A percentile compares a stretch with the other conserved stretches of the same genome.
Conservation (phyloP, 768 basidiomycete species). For the Amanita exitialis region DNA sequence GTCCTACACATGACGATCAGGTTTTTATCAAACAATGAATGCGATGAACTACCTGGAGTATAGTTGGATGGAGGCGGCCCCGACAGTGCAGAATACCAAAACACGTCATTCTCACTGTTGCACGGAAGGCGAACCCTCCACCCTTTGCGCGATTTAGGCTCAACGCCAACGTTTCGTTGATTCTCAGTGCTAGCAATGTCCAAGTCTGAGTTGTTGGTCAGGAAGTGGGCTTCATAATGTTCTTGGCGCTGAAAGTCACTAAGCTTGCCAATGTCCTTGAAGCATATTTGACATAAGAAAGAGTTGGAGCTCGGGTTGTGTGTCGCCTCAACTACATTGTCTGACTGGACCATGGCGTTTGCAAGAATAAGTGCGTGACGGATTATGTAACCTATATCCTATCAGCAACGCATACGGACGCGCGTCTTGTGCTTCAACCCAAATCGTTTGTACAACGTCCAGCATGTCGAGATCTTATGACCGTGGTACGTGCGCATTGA, state of each 20-base stretch:
- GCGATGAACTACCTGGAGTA: conserved; percentile 41
- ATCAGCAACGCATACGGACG: conserved; percentile 23
- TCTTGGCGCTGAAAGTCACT: conserved; percentile 27
- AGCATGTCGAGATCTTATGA: conserved; percentile 93
- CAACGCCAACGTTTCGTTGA: not conserved
- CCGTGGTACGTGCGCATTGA: conserved; percentile 53
- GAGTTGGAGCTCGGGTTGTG: conserved; percentile 26
- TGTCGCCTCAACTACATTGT: conserved; percentile 16
- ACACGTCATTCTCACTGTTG: conserved; percentile 32
- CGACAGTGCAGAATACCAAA: conserved; percentile 50
- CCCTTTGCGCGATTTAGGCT: not conserved
- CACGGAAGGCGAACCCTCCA: conserved; percentile 5
- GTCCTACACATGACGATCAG: conserved; percentile 26
- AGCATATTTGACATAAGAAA: conserved; percentile 22
- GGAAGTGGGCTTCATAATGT: conserved; percentile 49
- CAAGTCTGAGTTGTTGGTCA: conserved; percentile 1
- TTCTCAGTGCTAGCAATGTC: not conserved
- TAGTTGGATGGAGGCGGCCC: conserved; percentile 40
- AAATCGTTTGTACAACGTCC: conserved; percentile 9
- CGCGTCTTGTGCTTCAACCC: conserved; percentile 29
- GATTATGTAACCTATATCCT: conserved; percentile 9
- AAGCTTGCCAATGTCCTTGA: conserved; percentile 26
- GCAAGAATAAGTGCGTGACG: not conserved
- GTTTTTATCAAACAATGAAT: not conserved
- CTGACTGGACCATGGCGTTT: not conserved